Evolutionary conservation across 805 yeast genomes (phyloP).

Genomic region (Yamadazyma paraphyllophila): DNA sequence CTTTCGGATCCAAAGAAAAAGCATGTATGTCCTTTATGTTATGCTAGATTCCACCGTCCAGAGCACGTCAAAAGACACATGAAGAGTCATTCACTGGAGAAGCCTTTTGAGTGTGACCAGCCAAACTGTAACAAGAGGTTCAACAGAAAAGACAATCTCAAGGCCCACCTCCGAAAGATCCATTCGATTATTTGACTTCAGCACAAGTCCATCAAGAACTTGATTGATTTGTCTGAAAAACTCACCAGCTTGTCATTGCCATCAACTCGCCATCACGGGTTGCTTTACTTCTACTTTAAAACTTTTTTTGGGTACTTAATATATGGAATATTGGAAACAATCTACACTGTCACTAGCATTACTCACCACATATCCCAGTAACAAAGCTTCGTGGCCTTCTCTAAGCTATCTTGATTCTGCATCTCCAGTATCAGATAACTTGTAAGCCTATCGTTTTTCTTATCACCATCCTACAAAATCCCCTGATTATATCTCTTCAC

Average conservation of each 20-base stretch:
- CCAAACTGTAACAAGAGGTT: conserved; percentile 53
- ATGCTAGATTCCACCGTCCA: conserved; percentile 62
- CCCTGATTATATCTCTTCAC: too few relatives aligned
- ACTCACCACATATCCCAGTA: too few relatives aligned
- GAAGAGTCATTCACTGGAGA: conserved; percentile 57
- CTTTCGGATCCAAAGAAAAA: conserved; percentile 47
- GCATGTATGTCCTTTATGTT: conserved; percentile 65
- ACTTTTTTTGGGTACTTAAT: background rate
- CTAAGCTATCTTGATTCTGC: too few relatives aligned
- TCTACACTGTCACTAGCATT: too few relatives aligned
- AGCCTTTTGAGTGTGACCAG: conserved; percentile 55
- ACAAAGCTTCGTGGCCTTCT: too few relatives aligned
- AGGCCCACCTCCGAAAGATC: conserved; percentile 61
- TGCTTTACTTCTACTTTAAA: background rate
- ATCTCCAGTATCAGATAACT: too few relatives aligned
- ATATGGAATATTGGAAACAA: too few relatives aligned
- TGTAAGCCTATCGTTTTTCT: too few relatives aligned
- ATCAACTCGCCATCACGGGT: too few relatives aligned
- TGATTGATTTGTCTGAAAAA: background rate
- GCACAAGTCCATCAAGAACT: background rate
- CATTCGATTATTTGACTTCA: conserved; percentile 27
- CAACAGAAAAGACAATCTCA: conserved; percentile 58
- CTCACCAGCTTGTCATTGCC: too few relatives aligned
- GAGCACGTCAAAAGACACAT: conserved; percentile 69
- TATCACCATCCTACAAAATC: too few relatives aligned